These are phyloP conservation scores for Chytriomyces hyalinus DNA, from an alignment of 192 early-diverging fungal species.

Conservation along the genomic window DNA sequence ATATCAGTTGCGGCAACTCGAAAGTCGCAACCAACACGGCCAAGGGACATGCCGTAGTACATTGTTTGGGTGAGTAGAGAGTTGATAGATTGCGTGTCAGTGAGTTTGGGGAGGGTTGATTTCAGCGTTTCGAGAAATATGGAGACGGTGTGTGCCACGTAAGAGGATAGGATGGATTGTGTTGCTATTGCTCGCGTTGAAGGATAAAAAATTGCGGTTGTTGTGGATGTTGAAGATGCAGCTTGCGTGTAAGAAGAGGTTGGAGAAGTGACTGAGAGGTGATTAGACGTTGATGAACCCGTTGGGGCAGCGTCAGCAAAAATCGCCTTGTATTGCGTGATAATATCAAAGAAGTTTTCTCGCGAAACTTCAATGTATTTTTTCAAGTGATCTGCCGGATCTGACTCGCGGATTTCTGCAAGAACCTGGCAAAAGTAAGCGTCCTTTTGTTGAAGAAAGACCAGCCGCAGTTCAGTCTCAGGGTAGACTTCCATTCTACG, in stretches of 20 bases:
- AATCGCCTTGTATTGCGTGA: slow-evolving; percentile 80
- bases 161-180: slow-evolving; percentile 65
- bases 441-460: slow-evolving; percentile 76
- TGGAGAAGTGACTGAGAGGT: background rate
- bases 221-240: slow-evolving; percentile 33
- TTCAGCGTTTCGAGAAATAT: slow-evolving; percentile 50
- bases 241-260: background rate
- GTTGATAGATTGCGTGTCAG: slow-evolving; percentile 54
- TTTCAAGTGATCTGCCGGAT: slow-evolving; percentile 68
- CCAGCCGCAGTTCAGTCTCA: slow-evolving; percentile 73
- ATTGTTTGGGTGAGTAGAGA: slow-evolving; percentile 71
- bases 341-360: slow-evolving; percentile 81
- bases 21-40: slow-evolving; percentile 78
- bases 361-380: slow-evolving; percentile 75
- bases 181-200: slow-evolving; percentile 40
- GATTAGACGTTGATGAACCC: background rate
- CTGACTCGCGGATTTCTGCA: slow-evolving; percentile 50
- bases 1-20: slow-evolving; percentile 60
- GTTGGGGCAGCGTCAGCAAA: slow-evolving; percentile 52
- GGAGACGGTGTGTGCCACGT: slow-evolving; percentile 58
- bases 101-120: slow-evolving; percentile 59
- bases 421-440: slow-evolving; percentile 64
- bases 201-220: slow-evolving; percentile 18
- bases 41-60: slow-evolving; percentile 83
- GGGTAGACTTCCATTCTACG: slow-evolving; percentile 72